These are phyloP conservation scores for Cystofilobasidium bisporidii DNA, from an alignment of 768 basidiomycete genomes.

Conservation along the genomic window DNA sequence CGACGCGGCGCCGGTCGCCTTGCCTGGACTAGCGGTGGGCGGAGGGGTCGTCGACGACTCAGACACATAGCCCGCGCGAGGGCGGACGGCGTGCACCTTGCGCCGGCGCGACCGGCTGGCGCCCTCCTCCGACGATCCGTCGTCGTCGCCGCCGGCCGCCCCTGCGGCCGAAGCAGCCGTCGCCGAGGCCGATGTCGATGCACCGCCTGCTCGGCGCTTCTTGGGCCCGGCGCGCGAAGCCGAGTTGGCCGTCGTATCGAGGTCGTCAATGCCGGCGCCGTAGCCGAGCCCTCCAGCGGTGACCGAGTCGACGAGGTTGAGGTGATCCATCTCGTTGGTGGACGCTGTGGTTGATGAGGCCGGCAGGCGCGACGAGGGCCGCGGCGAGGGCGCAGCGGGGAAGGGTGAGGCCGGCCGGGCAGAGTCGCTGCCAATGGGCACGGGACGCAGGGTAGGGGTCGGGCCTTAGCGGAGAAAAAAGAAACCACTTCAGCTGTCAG, in stretches of 20 bases:
- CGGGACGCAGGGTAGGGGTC: too few relatives aligned
- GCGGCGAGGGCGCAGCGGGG: conserved; percentile 15
- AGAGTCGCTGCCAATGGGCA: background rate
- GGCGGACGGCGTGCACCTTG: conserved; percentile 10
- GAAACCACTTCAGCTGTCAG: too few relatives aligned
- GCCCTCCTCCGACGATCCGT: background rate
- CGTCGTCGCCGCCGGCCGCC: background rate
- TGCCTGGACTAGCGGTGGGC: conserved; percentile 43
- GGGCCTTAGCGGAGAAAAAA: background rate
- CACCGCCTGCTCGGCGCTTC: conserved; percentile 22
- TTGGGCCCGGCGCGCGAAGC: too few relatives aligned
- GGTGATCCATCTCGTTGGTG: conserved; percentile 12
- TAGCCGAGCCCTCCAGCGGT: conserved; percentile 8
- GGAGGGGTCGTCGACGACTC: background rate
- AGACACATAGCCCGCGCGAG: background rate
- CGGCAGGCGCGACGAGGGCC: background rate
- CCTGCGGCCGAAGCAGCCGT: conserved; percentile 29
- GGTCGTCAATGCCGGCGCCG: conserved; percentile 22
- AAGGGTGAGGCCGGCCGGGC: conserved; percentile 7
- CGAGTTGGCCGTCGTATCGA: conserved; percentile 19
- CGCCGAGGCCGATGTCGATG: conserved; percentile 12
- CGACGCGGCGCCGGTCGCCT: conserved; percentile 46
- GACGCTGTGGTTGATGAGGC: background rate
- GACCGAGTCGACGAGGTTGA: conserved; percentile 22
- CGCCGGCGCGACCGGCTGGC: background rate